Evolutionary conservation across 306 rosid species (phyloP).

Genomic region (Cucurbita pepo): DNA sequence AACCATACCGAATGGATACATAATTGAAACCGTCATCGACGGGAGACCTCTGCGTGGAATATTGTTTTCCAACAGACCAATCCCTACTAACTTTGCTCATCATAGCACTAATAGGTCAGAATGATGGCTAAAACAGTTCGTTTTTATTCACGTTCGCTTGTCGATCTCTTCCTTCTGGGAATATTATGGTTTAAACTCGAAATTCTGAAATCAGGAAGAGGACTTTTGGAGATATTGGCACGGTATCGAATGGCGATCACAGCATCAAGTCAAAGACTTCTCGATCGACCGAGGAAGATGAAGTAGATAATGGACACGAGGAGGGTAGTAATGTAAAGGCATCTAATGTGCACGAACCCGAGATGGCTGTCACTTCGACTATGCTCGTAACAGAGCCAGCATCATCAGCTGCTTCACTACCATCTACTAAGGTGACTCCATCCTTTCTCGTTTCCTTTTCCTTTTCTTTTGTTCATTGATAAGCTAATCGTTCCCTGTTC

Average conservation of each 20-base stretch:
- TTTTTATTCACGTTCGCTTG: background rate
- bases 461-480: background rate
- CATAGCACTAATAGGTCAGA: constrained; percentile 43
- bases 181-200: constrained; percentile 4
- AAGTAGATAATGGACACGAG: constrained; percentile 14
- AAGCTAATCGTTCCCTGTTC: no score
- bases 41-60: constrained; percentile 88
- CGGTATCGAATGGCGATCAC: constrained; percentile 35
- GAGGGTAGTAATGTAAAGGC: constrained; percentile 18
- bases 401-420: constrained; percentile 25
- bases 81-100: constrained; percentile 15
- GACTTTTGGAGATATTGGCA: constrained; percentile 30
- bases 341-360: constrained; percentile 17
- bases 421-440: constrained; percentile 32
- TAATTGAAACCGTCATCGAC: constrained; percentile 74
- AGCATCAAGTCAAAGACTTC: constrained; percentile 31
- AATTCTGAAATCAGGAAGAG: constrained; percentile 55
- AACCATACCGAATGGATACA: constrained; percentile 40
- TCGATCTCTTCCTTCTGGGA: background rate
- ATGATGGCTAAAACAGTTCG: background rate
- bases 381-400: constrained; percentile 19
- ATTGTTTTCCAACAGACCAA: constrained; percentile 48
- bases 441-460: background rate
- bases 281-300: constrained; percentile 24
- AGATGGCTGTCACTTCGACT: constrained; percentile 23